Base-by-base conservation (phyloP, 2,329 filamentous ascomycete genomes). In the Clathrospora elynae region DNA sequence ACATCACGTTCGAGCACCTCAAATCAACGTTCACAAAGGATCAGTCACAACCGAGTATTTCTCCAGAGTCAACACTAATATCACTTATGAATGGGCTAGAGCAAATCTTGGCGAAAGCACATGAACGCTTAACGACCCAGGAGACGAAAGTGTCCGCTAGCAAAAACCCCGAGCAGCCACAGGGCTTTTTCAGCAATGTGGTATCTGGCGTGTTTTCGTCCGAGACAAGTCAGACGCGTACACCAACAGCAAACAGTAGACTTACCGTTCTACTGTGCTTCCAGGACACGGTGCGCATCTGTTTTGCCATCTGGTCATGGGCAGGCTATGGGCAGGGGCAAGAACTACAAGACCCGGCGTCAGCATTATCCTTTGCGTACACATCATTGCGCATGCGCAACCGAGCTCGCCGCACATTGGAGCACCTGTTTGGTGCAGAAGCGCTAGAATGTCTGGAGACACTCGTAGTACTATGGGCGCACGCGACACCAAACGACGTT, bases 271-370 rank as follows among this genome's bases (percentile, higher is more conserved):
- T 96, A 29, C 78, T 99, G n/a, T 95, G 91, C 8, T 96, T 99
- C 66, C 92, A 97, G 68, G 95, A 99, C 67, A 90, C 91, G 1
- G 89, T 97, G 45, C 84, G 90, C 16, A 88, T 95, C 35, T 96
- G 91, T 69, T 95, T 95, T 66, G 83, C 79, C 9, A 96, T 99
- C 37, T 99, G 95, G 93, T 88, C 88, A 0, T 99, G 93, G 92
- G 89, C 81, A 10, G 80, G 87, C 5, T 82, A 86, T 62, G 80
- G 80, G 2, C 75, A 75, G 18, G 84, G 86, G 58, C 59, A 61
- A 20, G 70, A 67, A 6, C 71, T 74, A 14, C 82, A 86, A 40
- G 87, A 95, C 62, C 64, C 75, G 1, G 78, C 80, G 19, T 92
- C 86, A 11, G 78, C 78, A 4, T 88, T 90, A 6, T 96, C 91